Percentiles rank a stretch among this genome's conserved stretches.
These are phyloP conservation scores for Acidiella bohemica DNA, from an alignment of 495 filamentous ascomycete species.

Conservation along the genomic window DNA sequence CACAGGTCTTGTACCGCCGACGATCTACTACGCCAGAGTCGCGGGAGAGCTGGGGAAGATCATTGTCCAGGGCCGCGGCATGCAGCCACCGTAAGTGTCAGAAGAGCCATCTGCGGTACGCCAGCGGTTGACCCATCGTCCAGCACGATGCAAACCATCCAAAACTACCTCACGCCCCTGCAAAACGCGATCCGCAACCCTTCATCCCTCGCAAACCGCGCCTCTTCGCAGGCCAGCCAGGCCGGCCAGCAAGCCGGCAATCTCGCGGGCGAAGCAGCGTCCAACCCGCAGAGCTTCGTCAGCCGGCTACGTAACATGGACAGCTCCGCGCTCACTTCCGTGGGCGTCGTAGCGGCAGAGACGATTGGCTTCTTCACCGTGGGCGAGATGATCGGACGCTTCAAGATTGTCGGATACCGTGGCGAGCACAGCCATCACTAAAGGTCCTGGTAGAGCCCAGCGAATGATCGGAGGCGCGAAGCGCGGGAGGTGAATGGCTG, in stretches of 20 bases:
- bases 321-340: conserved; percentile 50
- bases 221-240: background rate
- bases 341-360: conserved; percentile 70
- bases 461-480: no score
- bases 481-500: no score
- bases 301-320: conserved; percentile 55
- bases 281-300: conserved; percentile 40
- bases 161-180: conserved; percentile 68
- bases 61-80: conserved; percentile 77
- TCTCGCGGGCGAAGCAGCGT: conserved; percentile 24
- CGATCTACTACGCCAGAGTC: conserved; percentile 83
- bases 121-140: background rate
- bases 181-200: conserved; percentile 58
- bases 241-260: conserved; percentile 13
- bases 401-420: conserved; percentile 83
- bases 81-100: conserved; percentile 78
- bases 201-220: conserved; percentile 28
- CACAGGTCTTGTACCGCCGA: conserved; percentile 69
- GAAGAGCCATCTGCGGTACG: background rate
- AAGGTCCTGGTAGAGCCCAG: no score
- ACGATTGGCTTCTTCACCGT: conserved; percentile 93
- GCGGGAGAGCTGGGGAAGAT: conserved; percentile 74
- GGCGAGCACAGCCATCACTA: conserved; percentile 19
- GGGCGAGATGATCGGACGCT: conserved; percentile 87
- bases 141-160: conserved; percentile 55